Base-by-base conservation (phyloP, 768 basidiomycete genomes). In the Mycena metata region DNA sequence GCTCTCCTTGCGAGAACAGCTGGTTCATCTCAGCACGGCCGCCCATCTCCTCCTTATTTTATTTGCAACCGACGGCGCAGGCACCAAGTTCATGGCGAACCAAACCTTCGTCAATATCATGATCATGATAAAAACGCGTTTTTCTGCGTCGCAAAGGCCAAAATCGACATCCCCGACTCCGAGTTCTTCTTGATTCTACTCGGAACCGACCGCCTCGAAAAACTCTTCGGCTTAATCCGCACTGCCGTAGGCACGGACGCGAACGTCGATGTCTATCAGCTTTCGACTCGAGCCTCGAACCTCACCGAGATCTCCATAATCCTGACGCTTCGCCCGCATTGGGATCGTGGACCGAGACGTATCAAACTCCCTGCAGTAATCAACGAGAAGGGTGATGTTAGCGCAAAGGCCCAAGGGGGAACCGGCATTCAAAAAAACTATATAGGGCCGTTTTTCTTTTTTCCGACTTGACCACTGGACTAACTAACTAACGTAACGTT, bases 201-300 rank as follows among this genome's bases (percentile, higher is more conserved):
- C 2, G 82, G 83, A n/a, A 84, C 82, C 0, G 79, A 84, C 64
- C 73, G 78, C 0, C 74, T 82, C 2, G 80, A 84, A 60, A 69
- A 66, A 11, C 57, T 80, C 0, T 83, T 81, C 67, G 81, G 82
- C 2, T 73, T 81, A 26, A 65, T 81, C 13, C 67, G 78, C 0
- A 82, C 80, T 3, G 46, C 52, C 45, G 39, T 52, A 9, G 51
- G 51, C 16, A 52, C 51, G 5, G 51, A 52, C 21, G 51, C 51
- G 4, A 52, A 52, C 26, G 24, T 23, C 15, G 51, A 52, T 13
- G 26, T 52, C 10, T 52, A 52, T 21, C 51, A 52, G 26, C 30
- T 52, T 6, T 52, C 23, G 11, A 52, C 51, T 36, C 51, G 51
- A 5, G 35, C 35, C 7, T 52, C 51, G 3, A 15, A 52, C 21